These are phyloP conservation scores for Davidsoniella virescens DNA, from an alignment of 2,329 filamentous ascomycete genomes.

Conservation along the genomic window DNA sequence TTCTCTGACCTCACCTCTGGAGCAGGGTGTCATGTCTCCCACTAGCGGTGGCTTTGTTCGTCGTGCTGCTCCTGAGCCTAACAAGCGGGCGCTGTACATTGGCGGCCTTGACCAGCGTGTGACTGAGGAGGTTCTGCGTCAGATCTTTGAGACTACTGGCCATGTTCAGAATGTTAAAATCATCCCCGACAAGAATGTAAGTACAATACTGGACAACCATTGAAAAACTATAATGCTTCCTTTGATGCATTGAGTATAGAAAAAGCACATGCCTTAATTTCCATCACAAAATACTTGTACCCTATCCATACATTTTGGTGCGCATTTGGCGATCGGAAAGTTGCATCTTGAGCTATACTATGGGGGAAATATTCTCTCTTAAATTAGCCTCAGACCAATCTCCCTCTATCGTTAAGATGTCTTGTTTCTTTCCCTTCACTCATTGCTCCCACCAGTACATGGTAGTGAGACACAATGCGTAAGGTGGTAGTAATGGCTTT, in stretches of 20 bases:
- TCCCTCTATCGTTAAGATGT: too few species aligned
- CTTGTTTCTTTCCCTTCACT: too few species aligned
- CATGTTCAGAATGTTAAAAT: constrained; percentile 99
- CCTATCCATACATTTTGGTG: too few species aligned
- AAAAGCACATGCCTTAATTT: too few species aligned
- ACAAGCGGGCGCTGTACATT: constrained; percentile 94
- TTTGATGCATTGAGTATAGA: neutral
- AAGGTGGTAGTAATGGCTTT: too few species aligned
- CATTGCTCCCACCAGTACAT: too few species aligned
- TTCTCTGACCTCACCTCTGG: constrained; percentile 77
- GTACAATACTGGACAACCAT: constrained; percentile 23
- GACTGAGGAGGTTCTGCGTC: constrained; percentile 87
- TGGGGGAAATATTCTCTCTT: too few species aligned
- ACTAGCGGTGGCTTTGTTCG: constrained; percentile 68
- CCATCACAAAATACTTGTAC: too few species aligned
- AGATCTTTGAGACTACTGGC: constrained; percentile 97
- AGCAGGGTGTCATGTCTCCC: constrained; percentile 65
- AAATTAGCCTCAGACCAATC: too few species aligned
- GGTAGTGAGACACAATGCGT: too few species aligned
- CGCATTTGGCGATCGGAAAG: too few species aligned
- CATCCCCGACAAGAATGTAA: constrained; percentile 97
- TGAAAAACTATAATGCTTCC: neutral
- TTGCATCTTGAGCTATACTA: too few species aligned
- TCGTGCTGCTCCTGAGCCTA: constrained; percentile 88
- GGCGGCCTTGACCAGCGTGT: constrained; percentile 89